These are phyloP conservation scores for Tolypocladium sp. DNA, from an alignment of 2,329 filamentous ascomycete species.

Conservation along the genomic window DNA sequence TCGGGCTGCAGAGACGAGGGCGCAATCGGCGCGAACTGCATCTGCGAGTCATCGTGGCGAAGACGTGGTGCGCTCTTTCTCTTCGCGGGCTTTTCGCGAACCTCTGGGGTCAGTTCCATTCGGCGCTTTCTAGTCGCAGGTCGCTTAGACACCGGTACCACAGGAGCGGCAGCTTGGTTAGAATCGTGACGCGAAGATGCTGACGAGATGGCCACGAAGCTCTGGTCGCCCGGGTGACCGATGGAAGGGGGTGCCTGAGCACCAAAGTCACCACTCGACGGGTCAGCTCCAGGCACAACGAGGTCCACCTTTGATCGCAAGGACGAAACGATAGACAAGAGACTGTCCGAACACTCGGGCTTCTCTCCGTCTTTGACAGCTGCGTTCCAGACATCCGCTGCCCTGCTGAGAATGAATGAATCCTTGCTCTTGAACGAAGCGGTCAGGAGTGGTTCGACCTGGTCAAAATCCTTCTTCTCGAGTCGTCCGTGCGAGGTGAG, in stretches of 20 bases:
- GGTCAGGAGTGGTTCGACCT: constrained; percentile 45
- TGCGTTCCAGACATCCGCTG: constrained; percentile 55
- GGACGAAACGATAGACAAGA: constrained; percentile 54
- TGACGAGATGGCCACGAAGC: constrained; percentile 19
- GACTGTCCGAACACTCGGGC: constrained; percentile 53
- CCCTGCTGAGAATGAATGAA: constrained; percentile 39
- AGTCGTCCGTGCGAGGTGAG: constrained; percentile 25
- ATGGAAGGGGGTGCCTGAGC: constrained; percentile 32
- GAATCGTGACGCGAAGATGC: constrained; percentile 16
- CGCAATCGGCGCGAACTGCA: constrained; percentile 64
- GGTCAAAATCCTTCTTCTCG: constrained; percentile 35
- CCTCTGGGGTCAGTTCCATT: constrained; percentile 16
- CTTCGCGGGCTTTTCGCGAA: constrained; percentile 14
- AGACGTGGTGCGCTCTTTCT: constrained; percentile 38
- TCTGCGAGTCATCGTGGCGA: constrained; percentile 74
- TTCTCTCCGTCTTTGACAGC: constrained; percentile 53
- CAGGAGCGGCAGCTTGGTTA: constrained; percentile 7
- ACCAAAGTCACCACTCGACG: constrained; percentile 25
- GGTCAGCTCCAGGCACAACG: constrained; percentile 32
- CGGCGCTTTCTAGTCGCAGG: constrained; percentile 16
- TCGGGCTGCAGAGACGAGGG: constrained; percentile 42
- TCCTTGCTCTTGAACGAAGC: constrained; percentile 52
- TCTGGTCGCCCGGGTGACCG: constrained; percentile 39
- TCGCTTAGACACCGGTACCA: constrained; percentile 10
- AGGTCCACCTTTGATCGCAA: constrained; percentile 46